Evolutionary conservation across 208 protist genomes (phyloP), one percentile per base, ranked within the genome.

Genomic region (Trypanosoma melophagium): DNA sequence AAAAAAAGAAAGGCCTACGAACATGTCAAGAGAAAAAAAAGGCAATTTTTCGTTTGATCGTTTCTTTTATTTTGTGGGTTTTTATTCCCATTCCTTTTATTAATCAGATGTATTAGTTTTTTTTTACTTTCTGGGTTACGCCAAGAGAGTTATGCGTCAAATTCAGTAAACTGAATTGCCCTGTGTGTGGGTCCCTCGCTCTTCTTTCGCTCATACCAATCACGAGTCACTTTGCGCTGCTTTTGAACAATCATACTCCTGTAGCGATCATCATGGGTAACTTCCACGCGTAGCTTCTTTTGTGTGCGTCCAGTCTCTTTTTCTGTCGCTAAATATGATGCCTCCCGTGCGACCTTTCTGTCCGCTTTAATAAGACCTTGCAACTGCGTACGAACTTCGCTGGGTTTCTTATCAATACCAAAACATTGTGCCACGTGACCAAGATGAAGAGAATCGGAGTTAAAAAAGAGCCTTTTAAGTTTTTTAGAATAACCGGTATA

Each of bases 381-480:
- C 28, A 93, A 54, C 52, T 87, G 76, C 42, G 73, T 71, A 56
- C 86, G 84, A 53, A 95, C 77, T 59, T 95, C 92, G 12, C 76
- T 86, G 13, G 95, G 95, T 60, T 87, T 92, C 44, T 87, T 89
- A 64, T 88, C 77, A 54, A 97, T 81, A 60, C 91, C 93, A 79
- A 98, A 98, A 51, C 86, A 94, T 52, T 93, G 87, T 21, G 95
- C 95, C 8, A 99, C 88, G 65, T 97, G 90, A 31, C 89, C 85
- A 17, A 99, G 83, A 60, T 99, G 97, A 28, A 99, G 89, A 24
- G 70, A 53, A 55, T 97, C 65, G 0, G 97, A 90, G 54, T 98
- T 75, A 69, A 98, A 99, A 58, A 97, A 95, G 21, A 66, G 60
- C 42, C 96, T 76, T 70, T 98, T 98, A 42, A 97, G 70, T 35